Evolutionary conservation across 2,329 filamentous ascomycete genomes (phyloP).

Genomic region (Annulohypoxylon truncatum): DNA sequence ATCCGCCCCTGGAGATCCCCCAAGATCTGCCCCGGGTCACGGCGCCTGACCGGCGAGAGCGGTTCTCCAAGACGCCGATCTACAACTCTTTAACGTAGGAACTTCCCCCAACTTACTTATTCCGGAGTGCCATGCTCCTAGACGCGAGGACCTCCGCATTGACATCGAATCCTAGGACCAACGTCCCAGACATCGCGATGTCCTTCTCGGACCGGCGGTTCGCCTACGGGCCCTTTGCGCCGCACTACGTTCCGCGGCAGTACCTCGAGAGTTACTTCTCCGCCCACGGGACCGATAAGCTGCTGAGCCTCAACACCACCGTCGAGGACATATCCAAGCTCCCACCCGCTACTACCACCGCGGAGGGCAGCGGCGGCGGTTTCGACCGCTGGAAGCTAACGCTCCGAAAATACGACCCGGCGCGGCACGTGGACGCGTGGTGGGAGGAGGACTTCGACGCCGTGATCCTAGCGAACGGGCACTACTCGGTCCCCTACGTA

Average conservation of each 20-base stretch:
- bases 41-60: constrained; percentile 57
- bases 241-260: constrained; percentile 65
- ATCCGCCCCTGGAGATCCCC: constrained; percentile 60
- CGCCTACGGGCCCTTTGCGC: constrained; percentile 66
- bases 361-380: background rate
- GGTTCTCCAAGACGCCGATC: constrained; percentile 62
- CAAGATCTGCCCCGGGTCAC: constrained; percentile 54
- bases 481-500: constrained; percentile 60
- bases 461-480: constrained; percentile 57
- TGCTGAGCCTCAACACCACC: constrained; percentile 62
- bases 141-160: background rate
- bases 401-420: constrained; percentile 59
- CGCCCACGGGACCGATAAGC: constrained; percentile 58
- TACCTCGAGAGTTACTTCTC: constrained; percentile 69
- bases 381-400: constrained; percentile 59
- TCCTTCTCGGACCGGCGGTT: constrained; percentile 65
- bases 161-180: constrained; percentile 56
- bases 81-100: constrained; percentile 64
- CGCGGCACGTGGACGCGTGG: constrained; percentile 61
- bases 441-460: constrained; percentile 64
- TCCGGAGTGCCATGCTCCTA: too few relatives aligned
- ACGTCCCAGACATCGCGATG: constrained; percentile 68
- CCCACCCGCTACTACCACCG: constrained; percentile 1
- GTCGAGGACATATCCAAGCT: constrained; percentile 61
- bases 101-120: too few relatives aligned